Evolutionary conservation across 1,139 yeast genomes (phyloP).

Genomic region (Blastobotrys ciferrii): DNA sequence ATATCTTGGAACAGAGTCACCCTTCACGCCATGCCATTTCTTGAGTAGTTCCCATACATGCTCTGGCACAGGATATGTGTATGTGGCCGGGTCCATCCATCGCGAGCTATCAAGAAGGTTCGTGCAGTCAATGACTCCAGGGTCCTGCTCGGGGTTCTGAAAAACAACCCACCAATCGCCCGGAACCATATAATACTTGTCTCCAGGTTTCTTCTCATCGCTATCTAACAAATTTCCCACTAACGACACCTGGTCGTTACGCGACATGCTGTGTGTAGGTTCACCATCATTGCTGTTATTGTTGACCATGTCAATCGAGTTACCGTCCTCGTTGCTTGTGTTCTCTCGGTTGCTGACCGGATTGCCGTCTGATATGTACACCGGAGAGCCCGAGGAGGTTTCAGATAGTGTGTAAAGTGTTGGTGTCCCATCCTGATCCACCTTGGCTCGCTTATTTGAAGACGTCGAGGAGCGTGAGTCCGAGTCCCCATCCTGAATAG

Average conservation of each 20-base stretch:
- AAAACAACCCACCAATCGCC: slow-evolving; percentile 1
- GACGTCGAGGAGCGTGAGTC: background rate
- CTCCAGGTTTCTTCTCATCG: background rate
- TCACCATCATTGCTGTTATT: background rate
- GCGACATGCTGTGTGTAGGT: background rate
- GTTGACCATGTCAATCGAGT: background rate
- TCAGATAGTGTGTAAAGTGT: background rate
- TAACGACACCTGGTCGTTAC: background rate
- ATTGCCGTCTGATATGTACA: background rate
- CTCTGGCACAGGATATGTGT: slow-evolving; percentile 2
- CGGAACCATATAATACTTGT: slow-evolving; percentile 5
- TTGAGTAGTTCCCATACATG: slow-evolving; percentile 13
- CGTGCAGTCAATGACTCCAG: background rate
- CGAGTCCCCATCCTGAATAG: background rate
- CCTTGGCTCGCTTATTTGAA: background rate
- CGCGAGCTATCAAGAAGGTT: background rate
- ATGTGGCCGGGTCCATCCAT: background rate
- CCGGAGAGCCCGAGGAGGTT: slow-evolving; percentile 1
- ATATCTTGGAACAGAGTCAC: slow-evolving; percentile 4
- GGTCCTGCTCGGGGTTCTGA: background rate
- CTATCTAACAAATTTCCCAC: slow-evolving; percentile 1
- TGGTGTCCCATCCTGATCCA: background rate
- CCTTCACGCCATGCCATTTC: slow-evolving; percentile 18
- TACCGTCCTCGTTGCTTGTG: background rate
- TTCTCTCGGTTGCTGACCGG: background rate